Evolutionary conservation across 768 basidiomycete genomes (phyloP).

Genomic region (Phallus indusiatus): DNA sequence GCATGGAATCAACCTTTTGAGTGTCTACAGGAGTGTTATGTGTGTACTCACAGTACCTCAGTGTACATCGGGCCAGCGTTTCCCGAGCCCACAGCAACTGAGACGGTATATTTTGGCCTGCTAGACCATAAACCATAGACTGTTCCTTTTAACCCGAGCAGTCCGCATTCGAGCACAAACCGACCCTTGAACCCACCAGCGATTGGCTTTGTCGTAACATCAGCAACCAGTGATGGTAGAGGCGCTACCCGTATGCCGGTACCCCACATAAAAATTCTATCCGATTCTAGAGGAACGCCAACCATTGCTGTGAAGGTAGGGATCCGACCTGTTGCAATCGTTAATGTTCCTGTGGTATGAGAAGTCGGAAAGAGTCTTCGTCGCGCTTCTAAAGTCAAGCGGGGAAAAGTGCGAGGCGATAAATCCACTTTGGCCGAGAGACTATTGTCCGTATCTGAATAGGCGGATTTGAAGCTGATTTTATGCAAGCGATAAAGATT

Average conservation of each 20-base stretch:
- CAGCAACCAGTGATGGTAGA: neutral
- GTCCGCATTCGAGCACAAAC: neutral
- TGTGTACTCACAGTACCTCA: neutral
- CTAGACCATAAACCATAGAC: slow-evolving; percentile 3
- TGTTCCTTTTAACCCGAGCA: neutral
- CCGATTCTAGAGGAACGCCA: neutral
- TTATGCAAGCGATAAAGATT: slow-evolving; percentile 32
- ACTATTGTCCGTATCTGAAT: slow-evolving; percentile 39
- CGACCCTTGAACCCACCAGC: neutral
- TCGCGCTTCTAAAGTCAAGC: slow-evolving; percentile 34
- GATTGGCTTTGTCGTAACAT: neutral
- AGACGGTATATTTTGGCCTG: neutral
- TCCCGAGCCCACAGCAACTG: neutral
- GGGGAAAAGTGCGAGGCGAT: slow-evolving; percentile 30
- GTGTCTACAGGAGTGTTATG: neutral
- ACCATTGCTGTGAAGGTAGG: neutral
- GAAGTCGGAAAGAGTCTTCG: slow-evolving; percentile 44
- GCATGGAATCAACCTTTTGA: neutral
- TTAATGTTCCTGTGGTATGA: slow-evolving; percentile 37
- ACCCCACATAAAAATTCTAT: neutral
- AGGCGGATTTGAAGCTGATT: slow-evolving; percentile 35
- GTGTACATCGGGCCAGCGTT: neutral
- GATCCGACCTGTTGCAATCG: slow-evolving; percentile 15
- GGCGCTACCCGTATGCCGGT: neutral
- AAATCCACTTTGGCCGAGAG: slow-evolving; percentile 30